Base-by-base conservation (phyloP, 768 basidiomycete genomes). In the Erythrobasidium yunnanense region DNA sequence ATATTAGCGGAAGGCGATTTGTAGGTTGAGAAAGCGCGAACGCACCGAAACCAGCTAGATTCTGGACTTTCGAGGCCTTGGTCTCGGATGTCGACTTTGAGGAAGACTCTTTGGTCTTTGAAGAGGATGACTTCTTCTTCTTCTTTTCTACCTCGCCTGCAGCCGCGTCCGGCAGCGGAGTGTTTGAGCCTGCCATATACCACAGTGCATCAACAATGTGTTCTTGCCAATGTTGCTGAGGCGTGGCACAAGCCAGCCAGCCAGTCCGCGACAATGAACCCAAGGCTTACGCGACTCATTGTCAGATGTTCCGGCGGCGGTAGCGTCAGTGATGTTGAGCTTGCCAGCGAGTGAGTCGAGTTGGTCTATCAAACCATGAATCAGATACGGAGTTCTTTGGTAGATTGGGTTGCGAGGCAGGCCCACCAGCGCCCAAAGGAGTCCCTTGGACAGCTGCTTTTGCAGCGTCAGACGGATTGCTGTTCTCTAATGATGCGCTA, bases 111-210 rank as follows among this genome's bases (percentile, higher is more conserved):
- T 63, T 63, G 20, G 60, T 49, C 49, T 63, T 63, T 46, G 42
- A 30, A 33, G 60, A 63, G n/a, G 60, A 51, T 6, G 22, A 29
- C 60, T 63, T 63, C 60, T 63, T 63, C 60, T 63, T 63, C 60
- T 63, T 63, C 49, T 63, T 51, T 35, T 63, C 60, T 50, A 51
- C 60, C 45, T 49, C 46, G 20, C 38, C 56, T n/a, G 23, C 55
- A 57, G 13, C 18, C 22, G 29, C 56, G 38, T 58, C 56, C 38
- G 56, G 56, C 2, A 63, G 47, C 20, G 60, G 60, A n/a, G 60
- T 32, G 32, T 29, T 25, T 22, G 60, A 32, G 60, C 45, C 60
- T 51, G 49, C 22, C 17, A 11, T 23, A 25, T 51, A 7, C 11
- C 38, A 42, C 38, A n/a, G n/a, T 11, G 11, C 38, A 42, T 11